A percentile compares a stretch with the other conserved stretches of the same genome.
Evolutionary conservation across 371 early-diverging fungal species (phyloP).

Genomic region (Apophysomyces trapeziformis): DNA sequence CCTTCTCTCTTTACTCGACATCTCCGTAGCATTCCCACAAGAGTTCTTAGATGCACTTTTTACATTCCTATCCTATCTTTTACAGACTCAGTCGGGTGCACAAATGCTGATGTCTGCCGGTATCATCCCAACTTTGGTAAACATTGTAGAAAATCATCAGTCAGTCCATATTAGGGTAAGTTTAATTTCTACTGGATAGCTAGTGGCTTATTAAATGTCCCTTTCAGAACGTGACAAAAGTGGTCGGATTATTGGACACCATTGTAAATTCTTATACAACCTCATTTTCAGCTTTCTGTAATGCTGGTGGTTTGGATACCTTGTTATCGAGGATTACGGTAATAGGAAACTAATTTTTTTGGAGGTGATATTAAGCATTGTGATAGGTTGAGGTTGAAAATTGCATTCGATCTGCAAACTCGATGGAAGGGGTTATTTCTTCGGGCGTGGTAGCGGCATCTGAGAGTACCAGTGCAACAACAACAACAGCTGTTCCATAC

Average conservation of each 20-base stretch:
- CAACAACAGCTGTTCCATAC: slow-evolving; percentile 38
- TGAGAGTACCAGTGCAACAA: slow-evolving; percentile 10
- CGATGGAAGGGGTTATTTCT: slow-evolving; percentile 38
- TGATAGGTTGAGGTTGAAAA: slow-evolving; percentile 55
- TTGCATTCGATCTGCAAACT: slow-evolving; percentile 39
- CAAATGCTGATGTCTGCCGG: slow-evolving; percentile 93
- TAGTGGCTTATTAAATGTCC: neutral
- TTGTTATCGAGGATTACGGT: slow-evolving; percentile 81
- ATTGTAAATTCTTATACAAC: slow-evolving; percentile 77
- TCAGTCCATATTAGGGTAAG: slow-evolving; percentile 60
- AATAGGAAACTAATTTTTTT: neutral
- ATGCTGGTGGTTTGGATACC: slow-evolving; percentile 79
- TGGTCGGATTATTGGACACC: slow-evolving; percentile 78
- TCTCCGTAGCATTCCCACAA: slow-evolving; percentile 54
- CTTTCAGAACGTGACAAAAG: slow-evolving; percentile 65
- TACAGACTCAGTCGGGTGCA: slow-evolving; percentile 82
- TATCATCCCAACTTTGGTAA: slow-evolving; percentile 76
- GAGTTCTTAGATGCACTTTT: slow-evolving; percentile 89
- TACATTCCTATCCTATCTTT: slow-evolving; percentile 74
- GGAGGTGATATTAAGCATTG: neutral
- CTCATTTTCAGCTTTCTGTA: slow-evolving; percentile 82
- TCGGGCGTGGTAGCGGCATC: neutral
- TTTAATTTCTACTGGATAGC: neutral
- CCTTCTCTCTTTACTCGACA: neutral
- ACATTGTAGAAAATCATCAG: slow-evolving; percentile 59